Evolutionary conservation across 306 rosid species (phyloP), one percentile per base, ranked within the genome.

Genomic region (Herpetospermum pedunculosum): DNA sequence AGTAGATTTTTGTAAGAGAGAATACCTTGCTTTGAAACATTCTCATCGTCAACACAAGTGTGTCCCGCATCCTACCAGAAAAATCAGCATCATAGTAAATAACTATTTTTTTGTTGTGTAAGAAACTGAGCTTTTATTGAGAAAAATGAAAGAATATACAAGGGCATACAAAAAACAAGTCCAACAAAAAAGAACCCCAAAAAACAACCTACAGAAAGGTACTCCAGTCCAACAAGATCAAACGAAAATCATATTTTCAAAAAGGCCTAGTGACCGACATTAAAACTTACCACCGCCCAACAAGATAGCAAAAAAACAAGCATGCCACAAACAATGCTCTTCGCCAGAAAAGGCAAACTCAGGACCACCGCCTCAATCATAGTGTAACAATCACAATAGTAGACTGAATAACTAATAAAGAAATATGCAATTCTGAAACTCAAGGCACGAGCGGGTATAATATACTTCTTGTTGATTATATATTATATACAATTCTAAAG

Each of bases 1-100:
- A 34, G 5, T 23, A 9, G 18, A 40, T 54, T 40, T 74, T 53
- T 48, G 34, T 15, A 9, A 4, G 64, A 82, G 55, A 63, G 54
- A 69, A 75, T 90, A 92, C 98, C 97, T 93, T 93, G 78, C 87
- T 84, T 88, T 90, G 98, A 79, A 86, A 89, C 84, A 89, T 58
- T 85, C 98, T 85, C 93, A 90, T 87, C 50, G 96, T 90, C 83
- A 93, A 81, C 55, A 88, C 98, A 65, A 93, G 90, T 8, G 96
- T 89, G 81, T 93, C 98, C 0, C 98, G 93, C 89, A 80, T 81
- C 78, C 98, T 93, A 73, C 89, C 81, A 84, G 77, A 76, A 74
- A 81, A 77, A 79, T 63, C 59, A 77, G 69, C 46, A 71, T 75
- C 73, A 35, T 46, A 30, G 70, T 49, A 80, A n/a, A n/a, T n/a